Evolutionary conservation across 2,329 filamentous ascomycete genomes (phyloP).

Genomic region (Calonectria crousiana): DNA sequence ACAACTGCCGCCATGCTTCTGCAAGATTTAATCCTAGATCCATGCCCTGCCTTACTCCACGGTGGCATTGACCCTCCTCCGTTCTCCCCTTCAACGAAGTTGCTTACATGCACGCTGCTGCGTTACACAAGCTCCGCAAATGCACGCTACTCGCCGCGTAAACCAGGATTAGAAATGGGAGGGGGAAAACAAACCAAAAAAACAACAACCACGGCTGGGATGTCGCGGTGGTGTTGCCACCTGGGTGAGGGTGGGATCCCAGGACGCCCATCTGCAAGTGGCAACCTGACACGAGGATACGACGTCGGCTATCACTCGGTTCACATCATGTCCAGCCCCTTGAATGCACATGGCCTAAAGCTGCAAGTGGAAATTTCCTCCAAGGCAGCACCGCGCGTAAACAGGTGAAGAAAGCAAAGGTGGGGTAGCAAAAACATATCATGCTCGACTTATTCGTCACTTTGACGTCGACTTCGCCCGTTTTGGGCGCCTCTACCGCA

Average conservation of each 20-base stretch:
- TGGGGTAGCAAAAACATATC: conserved; percentile 6
- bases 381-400: background rate
- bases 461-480: conserved; percentile 15
- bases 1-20: conserved; percentile 7
- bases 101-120: background rate
- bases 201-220: conserved; percentile 15
- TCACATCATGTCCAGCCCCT: conserved; percentile 13
- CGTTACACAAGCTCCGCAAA: background rate
- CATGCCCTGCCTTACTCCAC: conserved; percentile 6
- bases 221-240: conserved; percentile 30
- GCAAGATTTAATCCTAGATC: conserved; percentile 22
- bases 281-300: conserved; percentile 29
- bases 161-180: background rate
- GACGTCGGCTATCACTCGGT: conserved; percentile 36
- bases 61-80: background rate
- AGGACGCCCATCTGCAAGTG: conserved; percentile 22
- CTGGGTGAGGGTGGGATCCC: conserved; percentile 12
- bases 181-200: background rate
- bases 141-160: background rate
- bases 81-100: background rate
- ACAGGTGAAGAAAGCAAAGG: background rate
- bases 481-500: background rate
- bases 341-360: conserved; percentile 20
- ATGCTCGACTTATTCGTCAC: conserved; percentile 3
- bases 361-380: conserved; percentile 1